Base-by-base conservation (phyloP, 1,139 yeast species). In the Hansenula anomala region DNA sequence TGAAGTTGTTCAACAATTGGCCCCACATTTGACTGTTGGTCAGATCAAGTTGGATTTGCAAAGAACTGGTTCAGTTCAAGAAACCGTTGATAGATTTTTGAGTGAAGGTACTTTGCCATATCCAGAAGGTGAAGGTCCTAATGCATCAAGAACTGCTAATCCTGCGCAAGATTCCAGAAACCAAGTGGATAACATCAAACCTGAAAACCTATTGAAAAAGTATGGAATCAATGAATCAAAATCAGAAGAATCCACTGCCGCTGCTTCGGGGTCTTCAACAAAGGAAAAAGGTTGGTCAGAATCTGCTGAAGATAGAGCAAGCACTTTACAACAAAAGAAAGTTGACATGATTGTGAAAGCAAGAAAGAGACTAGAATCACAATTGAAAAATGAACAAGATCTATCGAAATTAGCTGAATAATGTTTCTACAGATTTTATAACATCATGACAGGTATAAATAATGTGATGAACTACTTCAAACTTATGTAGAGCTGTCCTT, bases 1-100 rank as follows among this genome's bases (percentile, higher is more conserved):
- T 36, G 94, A 85, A 48, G 81, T 86, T 1, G 97, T 90, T 1
- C 87, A 80, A 51, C 77, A 89, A 22, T 69, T 90, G 45, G 96
- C 89, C 0, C 97, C 97, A 2, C 69, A 70, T 26, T 64, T 87
- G 36, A 68, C 86, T 0, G 71, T 64, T 9, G 85, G 74, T n/a
- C 95, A 86, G 58, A 87, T 90, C 44, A 66, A 75, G 43, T 64
- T 69, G 44, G 87, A 79, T 53, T 58, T 77, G 36, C 75, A 78
- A 53, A 69, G 77, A 42, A 75, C 94, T 0, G 95, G 95, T 1
- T 80, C 85, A 7, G 90, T 90, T 1, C 92, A 87, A 58, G 72
- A 63, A 11, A 89, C 97, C 0, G 79, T 89, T 17, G 87, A 88
- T 41, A 69, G 80, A 38, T 81, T 70, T 45, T 66, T 88, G 64